Evolutionary conservation across 352 stramenopile genomes (phyloP), one percentile per base, ranked within the genome.

Genomic region (Phytophthora fragariae): DNA sequence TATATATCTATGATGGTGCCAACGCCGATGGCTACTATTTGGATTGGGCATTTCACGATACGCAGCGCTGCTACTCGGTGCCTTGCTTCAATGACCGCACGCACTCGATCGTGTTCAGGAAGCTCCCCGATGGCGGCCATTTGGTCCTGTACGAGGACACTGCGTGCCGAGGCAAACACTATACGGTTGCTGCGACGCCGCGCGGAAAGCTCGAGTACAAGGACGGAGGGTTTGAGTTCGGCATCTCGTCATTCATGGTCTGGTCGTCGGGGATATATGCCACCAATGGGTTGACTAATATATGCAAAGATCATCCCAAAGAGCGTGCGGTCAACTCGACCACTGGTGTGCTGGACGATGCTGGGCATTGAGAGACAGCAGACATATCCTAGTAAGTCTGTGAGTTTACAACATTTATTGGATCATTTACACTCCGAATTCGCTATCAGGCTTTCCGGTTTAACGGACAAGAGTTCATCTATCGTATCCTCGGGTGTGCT

Each of bases 1-100:
- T 73, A 2, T 69, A 62, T 14, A 57, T 73, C 6, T 63, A 41
- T 21, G 66, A 69, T 21, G 59, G 37, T 15, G 11, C 37, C 37
- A 3, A 46, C 10, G 5, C 2, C 37, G 37, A 46, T 46, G 37
- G 37, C 37, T 46, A 46, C 37, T 46, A 55, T 39, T 4, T 68
- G 24, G 49, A 73, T 31, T 68, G 50, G 57, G 31, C 35, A 15
- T 68, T 73, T n/a, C 61, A 59, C 5, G 58, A 73, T 10, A 39
- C 41, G 2, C 59, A 73, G 52, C 59, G 41, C 33, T 73, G 66
- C 31, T 69, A 69, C 41, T 73, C 66, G 8, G 44, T 69, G 7
- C 66, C 58, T 37, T 73, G 66, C 41, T 73, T 68, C 41, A 73
- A 73, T 24, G 66, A 73, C 66, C 66, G 66, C 35, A 57, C 58